Conservation (phyloP, 805 yeast species). For the Myxozyma sirexii region DNA sequence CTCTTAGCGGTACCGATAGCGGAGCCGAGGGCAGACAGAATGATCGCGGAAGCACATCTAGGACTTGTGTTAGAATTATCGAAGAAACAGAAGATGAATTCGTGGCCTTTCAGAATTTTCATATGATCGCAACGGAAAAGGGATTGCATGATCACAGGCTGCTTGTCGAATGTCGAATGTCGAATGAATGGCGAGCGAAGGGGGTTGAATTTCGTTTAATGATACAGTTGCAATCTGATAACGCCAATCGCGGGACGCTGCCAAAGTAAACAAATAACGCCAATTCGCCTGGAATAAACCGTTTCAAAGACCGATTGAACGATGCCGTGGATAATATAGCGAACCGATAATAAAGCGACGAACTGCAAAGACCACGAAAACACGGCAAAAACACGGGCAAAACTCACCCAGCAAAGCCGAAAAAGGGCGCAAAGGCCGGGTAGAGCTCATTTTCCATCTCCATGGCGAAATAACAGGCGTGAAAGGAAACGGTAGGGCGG, state of each 20-base stretch:
- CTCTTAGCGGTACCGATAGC: conserved; percentile 98
- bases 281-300: no score
- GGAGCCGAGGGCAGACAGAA: conserved; percentile 97
- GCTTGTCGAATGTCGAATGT: no score
- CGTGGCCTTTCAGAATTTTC: no score
- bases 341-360: not conserved
- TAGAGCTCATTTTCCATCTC: conserved; percentile 59
- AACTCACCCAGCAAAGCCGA: conserved; percentile 88
- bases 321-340: no score
- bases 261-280: no score
- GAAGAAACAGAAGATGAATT: not conserved
- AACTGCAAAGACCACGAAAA: not conserved
- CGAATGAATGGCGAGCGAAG: not conserved
- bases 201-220: not conserved
- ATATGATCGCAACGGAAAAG: no score
- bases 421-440: conserved; percentile 93
- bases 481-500: not conserved
- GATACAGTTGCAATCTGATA: no score
- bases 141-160: no score
- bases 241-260: no score
- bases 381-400: not conserved
- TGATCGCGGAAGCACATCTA: conserved; percentile 92
- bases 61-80: not conserved
- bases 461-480: conserved; percentile 3
- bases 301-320: no score